phyloP scores from a whole-genome alignment of 768 basidiomycete species.

The Suillus placidus region DNA sequence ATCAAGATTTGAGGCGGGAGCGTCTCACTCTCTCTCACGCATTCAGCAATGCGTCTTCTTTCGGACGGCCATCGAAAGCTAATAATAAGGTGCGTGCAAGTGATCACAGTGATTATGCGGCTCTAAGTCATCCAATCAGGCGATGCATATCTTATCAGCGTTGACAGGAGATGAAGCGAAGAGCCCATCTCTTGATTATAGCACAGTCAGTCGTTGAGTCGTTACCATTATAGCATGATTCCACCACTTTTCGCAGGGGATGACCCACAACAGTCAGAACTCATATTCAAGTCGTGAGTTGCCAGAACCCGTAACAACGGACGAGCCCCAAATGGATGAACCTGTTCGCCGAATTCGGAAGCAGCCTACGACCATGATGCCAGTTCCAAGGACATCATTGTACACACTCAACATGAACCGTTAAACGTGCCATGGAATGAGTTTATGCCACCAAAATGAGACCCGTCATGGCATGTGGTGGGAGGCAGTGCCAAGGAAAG shows the following conservation, averaged over 20 bases:
- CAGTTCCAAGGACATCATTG: background rate
- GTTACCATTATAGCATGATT: background rate
- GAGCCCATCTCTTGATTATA: slow-evolving; percentile 7
- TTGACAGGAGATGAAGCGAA: slow-evolving; percentile 4
- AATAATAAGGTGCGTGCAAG: slow-evolving; percentile 17
- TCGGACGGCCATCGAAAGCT: slow-evolving; percentile 5
- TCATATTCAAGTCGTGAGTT: slow-evolving; percentile 6
- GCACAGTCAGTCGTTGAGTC: slow-evolving; percentile 2
- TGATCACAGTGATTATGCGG: background rate
- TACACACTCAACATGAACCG: background rate
- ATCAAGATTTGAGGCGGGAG: slow-evolving; percentile 28
- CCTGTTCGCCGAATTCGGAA: slow-evolving; percentile 1
- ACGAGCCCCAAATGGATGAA: background rate
- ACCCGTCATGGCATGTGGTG: background rate
- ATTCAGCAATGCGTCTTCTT: background rate
- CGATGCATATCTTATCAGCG: slow-evolving; percentile 1
- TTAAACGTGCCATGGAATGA: background rate
- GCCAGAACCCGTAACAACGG: background rate
- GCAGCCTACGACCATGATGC: background rate
- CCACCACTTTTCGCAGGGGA: background rate
- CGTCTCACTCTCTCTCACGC: slow-evolving; percentile 20
- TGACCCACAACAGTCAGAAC: background rate
- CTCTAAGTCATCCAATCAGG: slow-evolving; percentile 2
- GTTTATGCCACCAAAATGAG: background rate
- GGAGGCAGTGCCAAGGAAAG: background rate